Evolutionary conservation across 805 yeast genomes (phyloP).

Genomic region (Starmerella geochares): DNA sequence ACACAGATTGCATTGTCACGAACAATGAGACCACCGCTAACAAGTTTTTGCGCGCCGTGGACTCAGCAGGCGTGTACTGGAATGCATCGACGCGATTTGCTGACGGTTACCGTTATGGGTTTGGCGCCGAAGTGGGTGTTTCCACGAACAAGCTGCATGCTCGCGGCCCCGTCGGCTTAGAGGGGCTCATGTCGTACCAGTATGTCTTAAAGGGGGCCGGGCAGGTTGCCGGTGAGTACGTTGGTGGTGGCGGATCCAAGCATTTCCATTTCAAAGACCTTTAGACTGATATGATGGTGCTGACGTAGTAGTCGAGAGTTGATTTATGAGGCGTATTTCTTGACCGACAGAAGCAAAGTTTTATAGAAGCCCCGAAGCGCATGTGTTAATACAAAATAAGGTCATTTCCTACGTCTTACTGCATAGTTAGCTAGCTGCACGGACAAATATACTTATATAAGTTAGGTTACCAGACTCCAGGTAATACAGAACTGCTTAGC

Average conservation of each 20-base stretch:
- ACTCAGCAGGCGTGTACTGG: conserved; percentile 96
- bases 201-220: conserved; percentile 88
- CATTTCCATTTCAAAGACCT: conserved; percentile 52
- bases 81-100: conserved; percentile 95
- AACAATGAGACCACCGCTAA: conserved; percentile 63
- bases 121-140: conserved; percentile 97
- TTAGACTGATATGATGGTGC: too few relatives aligned
- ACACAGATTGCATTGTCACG: conserved; percentile 87
- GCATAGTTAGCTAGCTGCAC: neutral
- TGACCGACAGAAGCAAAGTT: too few relatives aligned
- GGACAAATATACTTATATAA: neutral
- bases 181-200: conserved; percentile 92
- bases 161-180: conserved; percentile 96
- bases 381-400: neutral
- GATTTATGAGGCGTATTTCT: too few relatives aligned
- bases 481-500: conserved; percentile 8
- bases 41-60: conserved; percentile 69
- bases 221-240: conserved; percentile 81
- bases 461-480: neutral
- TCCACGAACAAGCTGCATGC: conserved; percentile 96
- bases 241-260: conserved; percentile 83
- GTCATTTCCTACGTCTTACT: neutral
- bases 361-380: too few relatives aligned
- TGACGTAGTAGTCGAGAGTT: too few relatives aligned
- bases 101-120: conserved; percentile 96